Conservation (phyloP, 2,329 filamentous ascomycete species). For the Graphilbum ipis-grandicollis region DNA sequence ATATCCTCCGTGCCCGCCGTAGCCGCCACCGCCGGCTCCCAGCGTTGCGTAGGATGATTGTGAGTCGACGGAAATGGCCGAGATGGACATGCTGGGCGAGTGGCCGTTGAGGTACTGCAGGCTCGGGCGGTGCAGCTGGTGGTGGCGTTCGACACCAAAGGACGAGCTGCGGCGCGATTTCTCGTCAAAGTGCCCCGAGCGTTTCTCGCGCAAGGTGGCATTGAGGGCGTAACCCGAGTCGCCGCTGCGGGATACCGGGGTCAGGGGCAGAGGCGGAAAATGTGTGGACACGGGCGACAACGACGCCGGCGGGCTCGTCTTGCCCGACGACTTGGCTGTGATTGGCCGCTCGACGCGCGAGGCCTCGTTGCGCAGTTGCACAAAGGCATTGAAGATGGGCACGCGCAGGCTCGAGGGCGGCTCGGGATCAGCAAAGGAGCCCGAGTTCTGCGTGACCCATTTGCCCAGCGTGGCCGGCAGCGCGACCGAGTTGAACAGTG, state of each 20-base stretch:
- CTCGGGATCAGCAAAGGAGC: slow-evolving; percentile 60
- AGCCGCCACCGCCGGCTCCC: slow-evolving; percentile 22
- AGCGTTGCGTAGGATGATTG: slow-evolving; percentile 44
- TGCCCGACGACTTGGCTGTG: slow-evolving; percentile 45
- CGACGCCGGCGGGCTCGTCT: slow-evolving; percentile 43
- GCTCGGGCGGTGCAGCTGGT: slow-evolving; percentile 50
- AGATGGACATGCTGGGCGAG: slow-evolving; percentile 39
- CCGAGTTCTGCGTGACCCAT: slow-evolving; percentile 78
- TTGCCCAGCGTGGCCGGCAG: slow-evolving; percentile 59
- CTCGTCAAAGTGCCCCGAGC: slow-evolving; percentile 81
- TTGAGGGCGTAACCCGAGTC: slow-evolving; percentile 84
- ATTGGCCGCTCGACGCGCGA: slow-evolving; percentile 57
- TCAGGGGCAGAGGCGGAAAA: slow-evolving; percentile 61
- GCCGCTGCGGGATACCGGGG: slow-evolving; percentile 59
- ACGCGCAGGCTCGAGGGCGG: slow-evolving; percentile 31
- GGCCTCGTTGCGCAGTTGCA: slow-evolving; percentile 53
- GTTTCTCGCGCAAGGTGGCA: slow-evolving; percentile 77
- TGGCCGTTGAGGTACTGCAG: slow-evolving; percentile 51
- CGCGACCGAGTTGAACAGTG: slow-evolving; percentile 59
- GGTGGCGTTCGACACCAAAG: slow-evolving; percentile 60
- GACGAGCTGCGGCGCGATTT: slow-evolving; percentile 81
- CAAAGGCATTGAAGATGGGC: slow-evolving; percentile 81
- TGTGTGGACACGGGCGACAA: slow-evolving; percentile 61
- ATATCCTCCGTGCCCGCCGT: slow-evolving; percentile 32
- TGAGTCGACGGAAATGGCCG: slow-evolving; percentile 42